Percentiles rank a stretch among this genome's conserved stretches.
phyloP scores from a whole-genome alignment of 2,329 filamentous ascomycete genomes.

The Aspergillus viridinutans region DNA sequence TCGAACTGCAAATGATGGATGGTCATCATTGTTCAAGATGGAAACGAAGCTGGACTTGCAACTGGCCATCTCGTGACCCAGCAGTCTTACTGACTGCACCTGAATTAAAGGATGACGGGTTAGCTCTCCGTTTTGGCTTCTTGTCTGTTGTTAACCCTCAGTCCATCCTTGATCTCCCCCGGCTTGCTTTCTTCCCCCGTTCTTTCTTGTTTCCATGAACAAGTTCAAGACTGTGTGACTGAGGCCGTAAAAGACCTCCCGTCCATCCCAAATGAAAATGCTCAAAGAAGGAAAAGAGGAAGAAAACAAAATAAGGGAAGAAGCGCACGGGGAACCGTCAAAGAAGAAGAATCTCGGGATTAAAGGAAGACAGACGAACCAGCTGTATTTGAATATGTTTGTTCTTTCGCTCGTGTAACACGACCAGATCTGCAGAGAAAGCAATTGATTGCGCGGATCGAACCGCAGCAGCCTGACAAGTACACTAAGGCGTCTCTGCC shows the following conservation, averaged over 20 bases:
- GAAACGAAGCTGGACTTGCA: constrained; percentile 37
- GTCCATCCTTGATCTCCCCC: neutral
- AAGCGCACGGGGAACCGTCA: neutral
- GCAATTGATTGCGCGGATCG: constrained; percentile 19
- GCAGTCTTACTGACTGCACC: neutral
- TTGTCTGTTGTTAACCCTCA: neutral
- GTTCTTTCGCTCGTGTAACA: constrained; percentile 30
- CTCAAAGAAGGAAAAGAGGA: neutral
- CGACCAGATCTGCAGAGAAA: constrained; percentile 24
- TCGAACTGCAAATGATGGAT: constrained; percentile 43
- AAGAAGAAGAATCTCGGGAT: constrained; percentile 5
- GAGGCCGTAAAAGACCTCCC: neutral
- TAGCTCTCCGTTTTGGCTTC: neutral
- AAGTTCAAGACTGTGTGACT: neutral
- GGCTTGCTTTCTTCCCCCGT: neutral
- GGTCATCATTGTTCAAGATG: constrained; percentile 46
- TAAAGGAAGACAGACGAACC: constrained; percentile 22
- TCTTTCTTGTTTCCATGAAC: neutral
- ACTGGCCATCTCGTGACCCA: constrained; percentile 25
- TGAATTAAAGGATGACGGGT: constrained; percentile 8
- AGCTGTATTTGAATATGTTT: constrained; percentile 31
- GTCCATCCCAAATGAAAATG: neutral
- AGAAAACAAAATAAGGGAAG: constrained; percentile 1
- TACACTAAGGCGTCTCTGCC: constrained; percentile 13
- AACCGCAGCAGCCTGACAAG: constrained; percentile 14